phyloP scores from a whole-genome alignment of 257 asterid species.

The Eustoma russellianum region DNA sequence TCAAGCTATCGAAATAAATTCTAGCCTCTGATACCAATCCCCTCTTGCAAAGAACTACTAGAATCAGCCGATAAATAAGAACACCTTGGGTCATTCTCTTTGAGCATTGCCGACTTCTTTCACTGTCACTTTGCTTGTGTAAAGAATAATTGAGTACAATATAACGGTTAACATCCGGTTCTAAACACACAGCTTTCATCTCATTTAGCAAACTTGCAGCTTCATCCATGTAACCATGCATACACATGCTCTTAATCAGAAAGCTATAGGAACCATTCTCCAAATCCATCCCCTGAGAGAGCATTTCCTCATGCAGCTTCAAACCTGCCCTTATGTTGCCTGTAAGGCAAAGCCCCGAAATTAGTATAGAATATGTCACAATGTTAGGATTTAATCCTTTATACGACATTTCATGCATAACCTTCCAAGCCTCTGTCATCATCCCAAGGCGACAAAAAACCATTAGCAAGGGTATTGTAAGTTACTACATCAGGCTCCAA shows the following conservation, averaged over 20 bases:
- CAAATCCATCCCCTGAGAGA: constrained; percentile 36
- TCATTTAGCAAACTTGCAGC: constrained; percentile 48
- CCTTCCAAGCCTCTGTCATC: constrained; percentile 33
- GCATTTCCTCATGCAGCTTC: constrained; percentile 49
- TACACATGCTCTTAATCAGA: constrained; percentile 53
- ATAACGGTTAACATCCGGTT: constrained; percentile 50
- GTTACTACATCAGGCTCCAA: constrained; percentile 63
- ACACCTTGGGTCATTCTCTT: constrained; percentile 29
- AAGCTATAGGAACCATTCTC: constrained; percentile 30
- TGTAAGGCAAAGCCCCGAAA: constrained; percentile 49
- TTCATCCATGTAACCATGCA: constrained; percentile 38
- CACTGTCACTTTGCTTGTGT: constrained; percentile 42
- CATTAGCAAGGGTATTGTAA: constrained; percentile 58
- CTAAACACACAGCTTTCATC: constrained; percentile 36
- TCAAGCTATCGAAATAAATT: constrained; percentile 38
- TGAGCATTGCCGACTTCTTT: constrained; percentile 37
- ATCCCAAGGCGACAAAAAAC: constrained; percentile 56
- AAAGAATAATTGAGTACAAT: constrained; percentile 54
- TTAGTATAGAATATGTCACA: constrained; percentile 39
- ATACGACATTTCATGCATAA: constrained; percentile 23
- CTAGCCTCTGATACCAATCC: constrained; percentile 47
- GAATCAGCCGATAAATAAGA: constrained; percentile 37
- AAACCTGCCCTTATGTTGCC: constrained; percentile 45
- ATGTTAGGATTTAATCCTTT: constrained; percentile 33
- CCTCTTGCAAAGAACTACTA: constrained; percentile 43